These are phyloP conservation scores for Beauveria medogensis DNA, from an alignment of 2,329 filamentous ascomycete species.

Conservation along the genomic window DNA sequence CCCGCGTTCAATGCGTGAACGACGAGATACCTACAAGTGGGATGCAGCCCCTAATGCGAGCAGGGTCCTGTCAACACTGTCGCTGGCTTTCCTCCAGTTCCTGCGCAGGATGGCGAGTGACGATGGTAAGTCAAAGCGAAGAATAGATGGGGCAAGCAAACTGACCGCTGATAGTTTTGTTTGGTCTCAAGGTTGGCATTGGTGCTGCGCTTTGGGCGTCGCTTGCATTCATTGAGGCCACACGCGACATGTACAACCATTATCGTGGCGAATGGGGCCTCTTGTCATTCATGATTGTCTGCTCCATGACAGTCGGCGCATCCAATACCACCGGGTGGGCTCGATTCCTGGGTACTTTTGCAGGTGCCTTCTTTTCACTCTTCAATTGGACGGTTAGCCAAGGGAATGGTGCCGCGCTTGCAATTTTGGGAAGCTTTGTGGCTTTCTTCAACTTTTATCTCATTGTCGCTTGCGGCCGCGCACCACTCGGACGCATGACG, in stretches of 20 bases:
- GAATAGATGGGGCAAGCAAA: not conserved
- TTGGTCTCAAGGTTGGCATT: conserved; percentile 81
- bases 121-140: conserved; percentile 32
- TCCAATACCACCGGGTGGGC: conserved; percentile 82
- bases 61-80: conserved; percentile 30
- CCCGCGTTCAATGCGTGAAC: conserved; percentile 37
- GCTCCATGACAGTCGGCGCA: conserved; percentile 87
- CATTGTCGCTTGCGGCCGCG: conserved; percentile 70
- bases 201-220: conserved; percentile 78
- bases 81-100: conserved; percentile 33
- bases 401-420: conserved; percentile 62
- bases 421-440: conserved; percentile 70
- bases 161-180: conserved; percentile 38
- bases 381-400: conserved; percentile 66
- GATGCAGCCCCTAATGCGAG: conserved; percentile 35
- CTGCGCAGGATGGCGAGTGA: conserved; percentile 38
- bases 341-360: conserved; percentile 71
- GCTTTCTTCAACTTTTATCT: conserved; percentile 76
- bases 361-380: conserved; percentile 67
- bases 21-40: conserved; percentile 41
- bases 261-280: conserved; percentile 96
- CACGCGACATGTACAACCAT: conserved; percentile 66
- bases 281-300: conserved; percentile 90
- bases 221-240: conserved; percentile 68
- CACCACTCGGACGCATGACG: conserved; percentile 81